Base-by-base conservation (phyloP, 306 rosid species). In the Parietaria judaica region DNA sequence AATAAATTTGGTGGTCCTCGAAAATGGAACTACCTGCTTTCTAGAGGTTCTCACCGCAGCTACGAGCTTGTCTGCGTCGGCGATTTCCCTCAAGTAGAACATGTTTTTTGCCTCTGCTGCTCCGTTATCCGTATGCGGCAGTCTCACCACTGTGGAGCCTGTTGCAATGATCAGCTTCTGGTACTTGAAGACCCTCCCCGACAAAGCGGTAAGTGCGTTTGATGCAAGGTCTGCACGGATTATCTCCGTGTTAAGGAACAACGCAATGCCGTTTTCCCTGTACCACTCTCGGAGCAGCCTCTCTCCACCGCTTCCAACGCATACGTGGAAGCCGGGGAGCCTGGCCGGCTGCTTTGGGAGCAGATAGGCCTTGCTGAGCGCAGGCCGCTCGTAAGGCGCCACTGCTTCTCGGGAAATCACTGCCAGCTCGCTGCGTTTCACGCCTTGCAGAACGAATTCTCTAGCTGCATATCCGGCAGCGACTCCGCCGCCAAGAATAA, bases 381-480 rank as follows among this genome's bases (percentile, higher is more conserved):
- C 48, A 1, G 84, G 84, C 5, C 80, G 81, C 35, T 79, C 84
- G 12, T 79, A 79, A 34, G 84, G 84, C 2, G 73, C 78, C n/a
- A 69, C 80, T 5, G 68, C 72, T 57, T 79, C 84, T n/a, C 70
- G 66, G 6, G 84, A 79, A 17, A 79, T 66, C 16, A 79, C 71
- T 8, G 69, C 80, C 6, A 79, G 69, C 69, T 79, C 73, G 7
- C 84, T 73, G 0, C 61, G 53, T 31, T 66, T 51, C 3, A 75
- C 17, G 15, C 76, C 81, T 66, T 54, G 71, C 58, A 36, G 57
- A 34, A 51, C 52, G 39, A 79, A 79, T 70, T 75, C 84, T 69
- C 81, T 75, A 8, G 81, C 84, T 31, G 84, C 80, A 54, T 79
- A 79, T 51, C 84, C 84, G 49, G 81, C 84, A 37, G 84, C 70